Base-by-base conservation (phyloP, 371 early-diverging fungal species). In the Lichtheimia hyalospora region DNA sequence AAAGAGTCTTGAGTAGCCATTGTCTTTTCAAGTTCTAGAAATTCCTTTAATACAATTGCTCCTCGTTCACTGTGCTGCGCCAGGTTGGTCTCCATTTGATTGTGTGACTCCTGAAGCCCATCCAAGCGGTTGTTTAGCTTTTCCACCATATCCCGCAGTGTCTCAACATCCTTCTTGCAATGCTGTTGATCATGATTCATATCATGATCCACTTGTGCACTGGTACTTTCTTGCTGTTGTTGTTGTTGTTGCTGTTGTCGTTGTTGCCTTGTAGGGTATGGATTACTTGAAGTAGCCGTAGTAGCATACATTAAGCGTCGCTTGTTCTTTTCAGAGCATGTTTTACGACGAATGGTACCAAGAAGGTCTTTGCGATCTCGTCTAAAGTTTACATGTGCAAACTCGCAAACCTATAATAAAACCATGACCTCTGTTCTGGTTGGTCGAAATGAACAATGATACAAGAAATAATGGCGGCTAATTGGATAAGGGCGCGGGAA, bases 371-470 rank as follows among this genome's bases (percentile, higher is more conserved):
- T 71, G 39, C 82, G 84, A 64, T 84, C 84, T 48, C 79, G 69
- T 55, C 83, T 83, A 58, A 92, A 92, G 52, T 84, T 81, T 52
- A 88, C 88, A 68, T 92, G 93, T 25, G 79, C 82, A 68, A 91
- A 92, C 66, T 91, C 93, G 87, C 90, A 90, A 5, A 88, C 81
- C 88, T 87, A 64, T 49, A 49, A 34, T 14, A 34, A 34, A 48
- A 3, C n/a, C 41, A 48, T 34, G 24, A 34, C 34, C 6, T 34
- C 34, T 34, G 34, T 34, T 34, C 34, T 34, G 34, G 34, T 34
- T 34, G 34, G 34, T 34, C 34, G 10, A 34, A 34, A 10, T 34
- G 34, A 34, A 34, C 34, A 34, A 34, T 34, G 34, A 34, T 34
- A 34, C 34, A 34, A 34, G 34, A 34, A 34, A 34, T 34, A 34